Evolutionary conservation across 2,329 filamentous ascomycete species (phyloP), one percentile per base, ranked within the genome.

Genomic region (Rachicladosporium sp.): DNA sequence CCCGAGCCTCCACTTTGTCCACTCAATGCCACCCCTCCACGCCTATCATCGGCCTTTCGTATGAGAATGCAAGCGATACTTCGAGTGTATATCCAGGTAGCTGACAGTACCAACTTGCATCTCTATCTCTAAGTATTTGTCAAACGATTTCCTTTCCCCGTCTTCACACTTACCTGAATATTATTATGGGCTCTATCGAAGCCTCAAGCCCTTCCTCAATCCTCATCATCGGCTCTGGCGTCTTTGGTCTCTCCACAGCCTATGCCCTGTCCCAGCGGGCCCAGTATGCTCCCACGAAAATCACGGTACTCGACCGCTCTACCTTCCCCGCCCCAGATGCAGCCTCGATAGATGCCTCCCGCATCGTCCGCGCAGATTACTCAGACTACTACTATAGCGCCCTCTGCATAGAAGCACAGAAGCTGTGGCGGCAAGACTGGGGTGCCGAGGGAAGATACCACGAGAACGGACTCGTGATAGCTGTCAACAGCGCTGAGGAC

Each of bases 361-460:
- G 51, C 21, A 52, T 53, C 37, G 33, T 53, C 2, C 44, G 51
- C n/a, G 48, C 49, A 6, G 46, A 45, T 2, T 53, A 53, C 31
- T 46, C 44, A 7, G 42, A 41, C 29, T 38, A 49, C 10, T 34
- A 50, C 15, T 53, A 52, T 29, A 48, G 50, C 37, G 43, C 47
- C 36, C 29, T 53, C 7, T 46, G 48, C 7, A 50, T 51, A 32
- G 44, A 46, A 23, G 50, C 51, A 6, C 50, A 52, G 46, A 60
- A 68, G 11, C 66, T 72, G 54, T 91, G 78, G 83, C 75, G 80
- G 50, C 40, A 47, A 11, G 47, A 47, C 27, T 67, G 59, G 53
- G 61, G 56, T 35, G 49, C 53, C 35, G 55, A 56, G 35, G 53
- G 60, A 5, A 56, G 29, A 10, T 34, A 34, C 12, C 12, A 34